Evolutionary conservation across 495 filamentous ascomycete species (phyloP).

Genomic region (Aspergillus cavernicola): DNA sequence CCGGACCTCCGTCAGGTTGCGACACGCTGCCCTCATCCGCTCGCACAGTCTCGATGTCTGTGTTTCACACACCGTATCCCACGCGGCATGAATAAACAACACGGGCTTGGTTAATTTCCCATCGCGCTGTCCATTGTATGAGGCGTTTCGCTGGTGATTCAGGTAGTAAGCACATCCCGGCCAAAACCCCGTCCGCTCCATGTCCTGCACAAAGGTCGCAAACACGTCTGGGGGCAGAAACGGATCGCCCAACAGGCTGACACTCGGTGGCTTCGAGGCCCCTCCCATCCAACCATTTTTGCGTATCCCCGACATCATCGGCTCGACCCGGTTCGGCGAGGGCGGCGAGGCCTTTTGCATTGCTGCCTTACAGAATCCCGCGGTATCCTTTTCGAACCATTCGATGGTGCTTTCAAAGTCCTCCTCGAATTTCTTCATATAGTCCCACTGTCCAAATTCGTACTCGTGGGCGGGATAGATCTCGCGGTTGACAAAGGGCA

Average conservation of each 20-base stretch:
- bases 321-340: background rate
- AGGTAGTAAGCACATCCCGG: slow-evolving; percentile 4
- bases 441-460: slow-evolving; percentile 8
- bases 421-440: slow-evolving; percentile 5
- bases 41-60: background rate
- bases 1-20: slow-evolving; percentile 4
- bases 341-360: background rate
- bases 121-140: background rate
- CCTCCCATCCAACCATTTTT: too few relatives aligned
- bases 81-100: slow-evolving; percentile 5
- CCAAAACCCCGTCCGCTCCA: slow-evolving; percentile 7
- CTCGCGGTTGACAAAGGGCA: background rate
- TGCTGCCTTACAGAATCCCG: slow-evolving; percentile 1
- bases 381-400: background rate
- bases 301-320: too few relatives aligned
- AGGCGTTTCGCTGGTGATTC: slow-evolving; percentile 2
- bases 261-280: too few relatives aligned
- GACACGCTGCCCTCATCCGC: slow-evolving; percentile 1
- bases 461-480: slow-evolving; percentile 1
- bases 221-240: slow-evolving; percentile 6
- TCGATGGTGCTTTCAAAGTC: background rate
- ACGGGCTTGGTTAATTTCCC: background rate
- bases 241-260: background rate
- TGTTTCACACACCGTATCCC: slow-evolving; percentile 7
- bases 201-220: slow-evolving; percentile 1